Conservation (phyloP, 2,329 filamentous ascomycete genomes). For the Alternaria metachromatica region DNA sequence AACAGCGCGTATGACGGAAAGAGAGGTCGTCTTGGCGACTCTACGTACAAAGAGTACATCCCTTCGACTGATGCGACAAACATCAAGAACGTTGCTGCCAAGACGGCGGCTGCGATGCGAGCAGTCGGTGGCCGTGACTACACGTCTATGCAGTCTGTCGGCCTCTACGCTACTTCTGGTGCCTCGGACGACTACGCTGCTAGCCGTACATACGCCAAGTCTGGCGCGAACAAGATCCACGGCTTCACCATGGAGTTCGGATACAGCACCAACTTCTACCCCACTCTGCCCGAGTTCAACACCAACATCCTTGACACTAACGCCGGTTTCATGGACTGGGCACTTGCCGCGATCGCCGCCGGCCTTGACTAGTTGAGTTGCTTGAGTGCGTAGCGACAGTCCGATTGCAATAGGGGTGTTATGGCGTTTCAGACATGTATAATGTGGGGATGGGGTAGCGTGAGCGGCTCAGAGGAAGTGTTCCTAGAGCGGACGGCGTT, state of each 20-base stretch:
- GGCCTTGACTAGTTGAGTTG: constrained; percentile 29
- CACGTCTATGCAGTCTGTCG: constrained; percentile 41
- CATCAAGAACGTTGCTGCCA: constrained; percentile 42
- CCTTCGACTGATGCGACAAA: constrained; percentile 43
- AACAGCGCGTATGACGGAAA: constrained; percentile 61
- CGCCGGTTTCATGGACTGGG: constrained; percentile 52
- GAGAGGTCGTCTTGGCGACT: constrained; percentile 56
- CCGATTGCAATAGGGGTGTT: background rate
- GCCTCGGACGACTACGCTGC: constrained; percentile 51
- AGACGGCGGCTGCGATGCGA: constrained; percentile 45
- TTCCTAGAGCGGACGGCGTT: background rate
- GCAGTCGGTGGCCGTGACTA: constrained; percentile 49
- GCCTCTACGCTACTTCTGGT: constrained; percentile 48
- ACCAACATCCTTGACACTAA: constrained; percentile 51
- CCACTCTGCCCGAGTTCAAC: constrained; percentile 50
- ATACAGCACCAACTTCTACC: constrained; percentile 51
- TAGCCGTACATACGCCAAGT: constrained; percentile 44
- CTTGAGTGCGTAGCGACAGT: background rate
- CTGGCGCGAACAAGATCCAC: constrained; percentile 49
- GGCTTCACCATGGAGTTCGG: constrained; percentile 39
- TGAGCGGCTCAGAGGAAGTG: background rate
- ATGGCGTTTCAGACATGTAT: background rate
- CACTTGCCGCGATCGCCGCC: constrained; percentile 45
- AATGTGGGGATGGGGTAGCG: background rate
- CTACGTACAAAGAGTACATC: constrained; percentile 61